These are phyloP conservation scores for Clitopilus hobsonii DNA, from an alignment of 768 basidiomycete genomes.

Conservation along the genomic window DNA sequence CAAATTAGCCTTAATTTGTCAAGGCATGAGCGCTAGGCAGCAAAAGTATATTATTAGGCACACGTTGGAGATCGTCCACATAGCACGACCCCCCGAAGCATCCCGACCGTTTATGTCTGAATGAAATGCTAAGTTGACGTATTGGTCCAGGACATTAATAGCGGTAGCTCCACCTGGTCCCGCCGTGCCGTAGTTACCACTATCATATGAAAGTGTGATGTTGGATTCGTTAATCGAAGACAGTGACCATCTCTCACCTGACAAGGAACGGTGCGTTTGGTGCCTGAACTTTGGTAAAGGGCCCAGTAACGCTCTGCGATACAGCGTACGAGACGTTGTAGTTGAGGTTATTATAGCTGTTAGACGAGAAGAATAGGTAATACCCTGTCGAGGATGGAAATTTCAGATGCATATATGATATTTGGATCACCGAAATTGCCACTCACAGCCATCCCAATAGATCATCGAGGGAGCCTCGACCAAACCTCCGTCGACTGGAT, in stretches of 20 bases:
- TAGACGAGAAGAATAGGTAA: constrained; percentile 23
- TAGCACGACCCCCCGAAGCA: constrained; percentile 4
- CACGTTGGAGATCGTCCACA: constrained; percentile 6
- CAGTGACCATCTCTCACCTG: not conserved
- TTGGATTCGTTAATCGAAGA: not conserved
- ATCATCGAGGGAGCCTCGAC: constrained; percentile 24
- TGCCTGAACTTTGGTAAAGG: constrained; percentile 22
- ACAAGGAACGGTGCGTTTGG: constrained; percentile 15
- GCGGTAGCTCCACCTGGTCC: constrained; percentile 15
- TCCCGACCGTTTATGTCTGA: constrained; percentile 5
- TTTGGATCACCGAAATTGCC: not conserved
- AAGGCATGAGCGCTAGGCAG: no score
- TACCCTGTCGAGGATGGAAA: constrained; percentile 9
- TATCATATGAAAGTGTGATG: constrained; percentile 1
- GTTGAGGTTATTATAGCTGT: constrained; percentile 17
- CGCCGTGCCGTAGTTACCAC: constrained; percentile 11
- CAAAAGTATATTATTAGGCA: no score
- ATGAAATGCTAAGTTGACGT: constrained; percentile 7
- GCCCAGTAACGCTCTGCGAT: constrained; percentile 20
- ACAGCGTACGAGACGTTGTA: constrained; percentile 26
- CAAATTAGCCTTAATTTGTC: no score
- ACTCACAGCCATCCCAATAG: constrained; percentile 10
- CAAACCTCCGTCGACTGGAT: constrained; percentile 19
- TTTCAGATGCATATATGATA: not conserved
- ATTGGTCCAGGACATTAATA: constrained; percentile 7